A percentile compares a stretch with the other conserved stretches of the same genome.
Evolutionary conservation across 768 basidiomycete genomes (phyloP).

Genomic region (Ramaria rubella): DNA sequence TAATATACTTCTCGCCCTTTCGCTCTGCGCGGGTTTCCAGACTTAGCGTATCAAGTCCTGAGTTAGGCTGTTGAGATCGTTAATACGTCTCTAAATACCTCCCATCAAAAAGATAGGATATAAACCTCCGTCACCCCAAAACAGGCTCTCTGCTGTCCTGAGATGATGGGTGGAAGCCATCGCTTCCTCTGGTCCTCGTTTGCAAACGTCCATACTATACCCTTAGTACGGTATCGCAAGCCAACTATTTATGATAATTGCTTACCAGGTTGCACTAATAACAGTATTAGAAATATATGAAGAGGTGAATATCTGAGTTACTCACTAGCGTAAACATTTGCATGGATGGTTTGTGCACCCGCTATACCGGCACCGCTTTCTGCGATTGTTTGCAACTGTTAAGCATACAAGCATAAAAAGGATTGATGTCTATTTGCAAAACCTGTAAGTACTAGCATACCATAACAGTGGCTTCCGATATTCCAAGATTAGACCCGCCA

Average conservation of each 20-base stretch:
- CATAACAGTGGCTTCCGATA: conserved; percentile 15
- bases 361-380: conserved; percentile 15
- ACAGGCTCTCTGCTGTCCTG: conserved; percentile 13
- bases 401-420: neutral
- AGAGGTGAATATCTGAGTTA: neutral
- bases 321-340: conserved; percentile 12
- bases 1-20: conserved; percentile 13
- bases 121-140: conserved; percentile 18
- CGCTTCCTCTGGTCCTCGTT: conserved; percentile 8
- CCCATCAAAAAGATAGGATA: neutral
- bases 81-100: neutral
- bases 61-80: conserved; percentile 11
- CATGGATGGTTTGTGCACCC: conserved; percentile 15
- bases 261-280: conserved; percentile 10
- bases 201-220: conserved; percentile 10
- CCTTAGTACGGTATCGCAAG: neutral
- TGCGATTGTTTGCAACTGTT: conserved; percentile 12
- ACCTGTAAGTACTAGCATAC: neutral
- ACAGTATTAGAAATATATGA: neutral
- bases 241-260: neutral
- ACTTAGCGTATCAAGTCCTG: conserved; percentile 16
- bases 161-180: conserved; percentile 15
- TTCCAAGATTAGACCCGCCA: conserved; percentile 14
- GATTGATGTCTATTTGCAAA: neutral
- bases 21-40: conserved; percentile 13